A percentile compares a stretch with the other conserved stretches of the same genome.
These are phyloP conservation scores for Hysterangium stoloniferum DNA, from an alignment of 768 basidiomycete genomes.

Conservation along the genomic window DNA sequence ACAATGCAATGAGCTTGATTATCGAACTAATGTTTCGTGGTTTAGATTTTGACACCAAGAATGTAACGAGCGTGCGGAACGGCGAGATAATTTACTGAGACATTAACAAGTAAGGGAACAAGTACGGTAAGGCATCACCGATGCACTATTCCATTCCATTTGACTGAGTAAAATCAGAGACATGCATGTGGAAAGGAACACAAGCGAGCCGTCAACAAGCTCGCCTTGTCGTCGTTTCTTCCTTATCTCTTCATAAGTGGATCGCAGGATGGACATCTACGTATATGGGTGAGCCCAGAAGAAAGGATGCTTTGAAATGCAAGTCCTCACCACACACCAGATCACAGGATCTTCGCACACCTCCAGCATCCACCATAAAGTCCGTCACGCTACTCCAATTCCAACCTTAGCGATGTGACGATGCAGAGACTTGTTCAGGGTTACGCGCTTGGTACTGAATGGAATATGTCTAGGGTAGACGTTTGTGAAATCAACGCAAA, in stretches of 20 bases:
- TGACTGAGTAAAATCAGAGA: conserved; percentile 38
- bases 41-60: conserved; percentile 66
- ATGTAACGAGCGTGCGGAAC: conserved; percentile 72
- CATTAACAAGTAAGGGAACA: conserved; percentile 58
- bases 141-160: not conserved
- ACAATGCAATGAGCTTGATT: not conserved
- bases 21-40: too few relatives aligned
- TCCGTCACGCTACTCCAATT: too few relatives aligned
- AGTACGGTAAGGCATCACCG: conserved; percentile 48
- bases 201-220: conserved; percentile 59
- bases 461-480: too few relatives aligned
- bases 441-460: too few relatives aligned
- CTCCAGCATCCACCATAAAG: too few relatives aligned
- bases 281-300: conserved; percentile 77
- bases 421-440: too few relatives aligned
- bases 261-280: conserved; percentile 72
- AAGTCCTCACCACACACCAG: too few relatives aligned
- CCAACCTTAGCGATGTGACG: too few relatives aligned
- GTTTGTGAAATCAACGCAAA: too few relatives aligned
- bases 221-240: conserved; percentile 60
- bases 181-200: conserved; percentile 63
- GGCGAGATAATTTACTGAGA: conserved; percentile 85
- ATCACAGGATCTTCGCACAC: too few relatives aligned
- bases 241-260: conserved; percentile 72
- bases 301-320: too few relatives aligned